Evolutionary conservation across 2,329 filamentous ascomycete genomes (phyloP), one percentile per base, ranked within the genome.

Genomic region (Scortechinia acanthostroma): DNA sequence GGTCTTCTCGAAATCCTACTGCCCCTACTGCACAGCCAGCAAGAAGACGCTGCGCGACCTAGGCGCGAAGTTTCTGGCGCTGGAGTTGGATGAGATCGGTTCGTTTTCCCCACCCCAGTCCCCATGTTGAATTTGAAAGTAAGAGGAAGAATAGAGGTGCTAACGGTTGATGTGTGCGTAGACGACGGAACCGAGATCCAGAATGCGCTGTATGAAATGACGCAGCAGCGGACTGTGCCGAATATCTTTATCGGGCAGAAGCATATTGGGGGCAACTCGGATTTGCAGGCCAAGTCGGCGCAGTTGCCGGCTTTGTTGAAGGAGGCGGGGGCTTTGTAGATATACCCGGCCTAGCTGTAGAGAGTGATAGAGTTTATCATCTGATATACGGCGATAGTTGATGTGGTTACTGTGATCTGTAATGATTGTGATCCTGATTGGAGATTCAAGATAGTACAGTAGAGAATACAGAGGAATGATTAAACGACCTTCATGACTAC

Each of bases 221-320:
- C 82, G 47, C 74, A 77, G 63, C 93, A 98, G 76, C 76, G 82
- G 58, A 91, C 88, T 57, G 93, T 98, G 4, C 93, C 93, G 57
- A 97, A 97, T 73, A 86, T 95, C 71, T 97, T 87, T 74, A 97
- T 98, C 68, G 71, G 70, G 55, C 71, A 90, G 71, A 72, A 94
- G 73, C 91, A 96, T 69, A 94, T 98, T 63, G 93, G 93, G 51
- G 93, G 93, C 54, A 97, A 97, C 79, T 95, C 89, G 20, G 91
- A 93, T 55, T 65, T 94, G 51, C 84, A 91, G 69, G 73, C 69
- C 1, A 55, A 53, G 45, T 63, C 63, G 45, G 79, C 74, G 66
- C 79, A 40, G 6, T 19, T 40, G 35, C 35, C 35, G 10, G 35
- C 10, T 19, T 40, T 40, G 35, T 40, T 40, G 35, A 40, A 40